phyloP scores from a whole-genome alignment of 768 basidiomycete genomes.

The Suillus brevipes region DNA sequence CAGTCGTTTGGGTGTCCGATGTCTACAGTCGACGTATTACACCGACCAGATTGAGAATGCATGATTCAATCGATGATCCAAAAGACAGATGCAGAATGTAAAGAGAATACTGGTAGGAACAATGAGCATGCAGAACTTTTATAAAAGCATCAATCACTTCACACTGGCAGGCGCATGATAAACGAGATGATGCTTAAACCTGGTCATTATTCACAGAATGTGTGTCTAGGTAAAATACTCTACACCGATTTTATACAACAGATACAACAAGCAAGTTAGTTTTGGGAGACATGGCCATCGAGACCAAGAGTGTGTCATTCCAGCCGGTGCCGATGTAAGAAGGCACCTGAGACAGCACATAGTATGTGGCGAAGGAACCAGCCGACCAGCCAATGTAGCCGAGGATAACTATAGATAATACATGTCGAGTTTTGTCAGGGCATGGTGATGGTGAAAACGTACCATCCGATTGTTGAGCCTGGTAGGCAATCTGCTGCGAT shows the following conservation, averaged over 20 bases:
- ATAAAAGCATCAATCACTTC: neutral
- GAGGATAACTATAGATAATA: slow-evolving; percentile 39
- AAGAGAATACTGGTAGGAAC: neutral
- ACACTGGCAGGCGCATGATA: neutral
- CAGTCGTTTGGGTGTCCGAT: neutral
- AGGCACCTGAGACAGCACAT: slow-evolving; percentile 38
- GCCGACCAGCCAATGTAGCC: slow-evolving; percentile 62
- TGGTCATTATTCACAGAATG: neutral
- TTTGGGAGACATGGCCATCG: slow-evolving; percentile 32
- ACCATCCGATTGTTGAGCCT: slow-evolving; percentile 51
- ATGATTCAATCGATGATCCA: neutral
- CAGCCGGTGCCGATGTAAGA: slow-evolving; percentile 32
- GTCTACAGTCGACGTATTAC: neutral
- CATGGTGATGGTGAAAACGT: slow-evolving; percentile 11
- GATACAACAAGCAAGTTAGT: slow-evolving; percentile 14
- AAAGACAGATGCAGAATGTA: neutral
- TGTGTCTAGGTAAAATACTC: neutral
- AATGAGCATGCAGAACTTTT: neutral
- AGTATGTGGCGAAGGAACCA: slow-evolving; percentile 48
- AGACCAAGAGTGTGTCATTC: slow-evolving; percentile 37
- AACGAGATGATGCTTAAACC: neutral
- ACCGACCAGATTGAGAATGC: neutral
- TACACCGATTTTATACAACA: slow-evolving; percentile 1
- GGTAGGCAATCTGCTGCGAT: slow-evolving; percentile 47
- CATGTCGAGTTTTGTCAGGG: neutral